phyloP scores from a whole-genome alignment of 345 rosid genomes.

The Lagerstroemia speciosa region DNA sequence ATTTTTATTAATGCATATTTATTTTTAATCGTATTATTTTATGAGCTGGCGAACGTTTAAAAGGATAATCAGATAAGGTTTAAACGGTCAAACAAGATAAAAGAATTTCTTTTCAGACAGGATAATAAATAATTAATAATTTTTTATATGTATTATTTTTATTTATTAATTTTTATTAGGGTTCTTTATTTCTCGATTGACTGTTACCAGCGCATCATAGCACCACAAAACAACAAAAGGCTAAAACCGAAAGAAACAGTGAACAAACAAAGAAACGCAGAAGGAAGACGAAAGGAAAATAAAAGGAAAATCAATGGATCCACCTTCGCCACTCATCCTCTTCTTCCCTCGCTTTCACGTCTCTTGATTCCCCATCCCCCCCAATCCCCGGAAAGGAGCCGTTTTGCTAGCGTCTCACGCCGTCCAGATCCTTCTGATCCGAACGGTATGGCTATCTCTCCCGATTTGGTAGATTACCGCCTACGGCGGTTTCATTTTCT shows the following conservation, averaged over 20 bases:
- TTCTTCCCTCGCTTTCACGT: conserved; percentile 3
- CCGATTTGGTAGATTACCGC: not conserved
- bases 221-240: not conserved
- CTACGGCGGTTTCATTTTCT: not conserved
- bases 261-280: not conserved
- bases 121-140: not conserved
- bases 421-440: not conserved
- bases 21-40: no score
- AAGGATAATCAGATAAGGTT: not conserved
- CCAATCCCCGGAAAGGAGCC: not conserved
- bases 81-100: not conserved
- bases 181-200: not conserved
- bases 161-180: not conserved
- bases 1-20: no score
- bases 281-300: not conserved
- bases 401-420: not conserved
- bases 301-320: conserved; percentile 1
- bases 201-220: conserved; percentile 9
- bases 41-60: not conserved
- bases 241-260: not conserved
- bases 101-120: not conserved
- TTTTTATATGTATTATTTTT: not conserved
- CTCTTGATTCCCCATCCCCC: not conserved
- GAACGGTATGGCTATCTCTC: conserved; percentile 1
- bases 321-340: conserved; percentile 2